Evolutionary conservation across 2,329 filamentous ascomycete genomes (phyloP).

Genomic region (Penicillium sp.): DNA sequence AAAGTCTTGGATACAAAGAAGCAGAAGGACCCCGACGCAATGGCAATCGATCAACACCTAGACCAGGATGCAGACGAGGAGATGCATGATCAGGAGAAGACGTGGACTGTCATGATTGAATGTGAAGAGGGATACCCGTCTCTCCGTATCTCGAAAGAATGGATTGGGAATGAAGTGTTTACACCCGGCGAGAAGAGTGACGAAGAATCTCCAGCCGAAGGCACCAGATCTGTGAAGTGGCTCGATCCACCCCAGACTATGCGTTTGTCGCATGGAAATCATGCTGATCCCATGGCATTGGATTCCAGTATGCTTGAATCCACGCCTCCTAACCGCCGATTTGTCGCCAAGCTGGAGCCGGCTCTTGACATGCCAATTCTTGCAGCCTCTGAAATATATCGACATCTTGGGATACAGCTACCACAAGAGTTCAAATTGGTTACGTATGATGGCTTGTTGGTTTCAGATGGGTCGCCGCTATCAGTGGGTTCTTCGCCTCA

Average conservation of each 20-base stretch:
- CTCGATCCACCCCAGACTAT: constrained; percentile 38
- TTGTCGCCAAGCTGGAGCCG: constrained; percentile 42
- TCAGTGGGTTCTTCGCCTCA: constrained; percentile 22
- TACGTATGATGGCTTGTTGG: constrained; percentile 39
- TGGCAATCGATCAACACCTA: constrained; percentile 31
- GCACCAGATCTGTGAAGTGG: constrained; percentile 35
- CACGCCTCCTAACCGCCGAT: constrained; percentile 42
- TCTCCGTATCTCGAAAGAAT: constrained; percentile 43
- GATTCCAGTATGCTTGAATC: constrained; percentile 37
- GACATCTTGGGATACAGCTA: constrained; percentile 38
- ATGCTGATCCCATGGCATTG: constrained; percentile 35
- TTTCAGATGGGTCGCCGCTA: constrained; percentile 29
- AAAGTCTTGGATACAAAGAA: constrained; percentile 31
- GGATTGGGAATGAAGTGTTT: constrained; percentile 38
- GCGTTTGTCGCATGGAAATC: constrained; percentile 29
- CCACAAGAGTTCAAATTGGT: constrained; percentile 39
- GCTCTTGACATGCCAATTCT: constrained; percentile 42
- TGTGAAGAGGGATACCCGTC: constrained; percentile 46
- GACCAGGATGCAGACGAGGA: constrained; percentile 16
- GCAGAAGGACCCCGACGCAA: constrained; percentile 25
- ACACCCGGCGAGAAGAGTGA: constrained; percentile 26
- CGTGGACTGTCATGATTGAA: constrained; percentile 40
- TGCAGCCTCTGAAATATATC: constrained; percentile 40
- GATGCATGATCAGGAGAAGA: constrained; percentile 18
- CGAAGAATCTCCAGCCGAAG: constrained; percentile 18